These are phyloP conservation scores for Russula abietina DNA, from an alignment of 768 basidiomycete species.

Conservation along the genomic window DNA sequence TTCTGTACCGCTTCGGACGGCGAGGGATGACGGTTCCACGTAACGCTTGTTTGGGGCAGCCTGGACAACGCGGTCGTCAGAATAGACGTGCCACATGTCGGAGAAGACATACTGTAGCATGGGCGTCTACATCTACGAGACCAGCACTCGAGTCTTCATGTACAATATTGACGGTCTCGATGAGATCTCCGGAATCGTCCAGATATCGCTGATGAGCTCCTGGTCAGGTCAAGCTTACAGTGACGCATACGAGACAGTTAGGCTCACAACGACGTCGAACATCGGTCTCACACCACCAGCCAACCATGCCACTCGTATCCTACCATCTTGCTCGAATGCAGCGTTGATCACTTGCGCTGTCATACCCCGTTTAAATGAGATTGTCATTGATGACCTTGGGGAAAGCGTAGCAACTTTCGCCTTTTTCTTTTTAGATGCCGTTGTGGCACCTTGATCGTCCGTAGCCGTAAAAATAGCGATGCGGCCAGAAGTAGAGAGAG, in stretches of 20 bases:
- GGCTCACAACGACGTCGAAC: conserved; percentile 54
- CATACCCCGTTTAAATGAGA: conserved; percentile 37
- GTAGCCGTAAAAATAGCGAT: conserved; percentile 53
- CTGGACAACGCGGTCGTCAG: conserved; percentile 28
- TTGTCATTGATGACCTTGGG: conserved; percentile 45
- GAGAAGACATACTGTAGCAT: conserved; percentile 7
- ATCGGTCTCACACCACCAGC: conserved; percentile 52
- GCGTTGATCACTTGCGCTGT: conserved; percentile 41
- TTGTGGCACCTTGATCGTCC: conserved; percentile 37
- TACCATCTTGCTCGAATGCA: conserved; percentile 41
- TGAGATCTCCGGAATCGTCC: conserved; percentile 47
- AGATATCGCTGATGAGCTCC: conserved; percentile 43
- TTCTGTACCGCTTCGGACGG: conserved; percentile 60
- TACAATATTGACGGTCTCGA: conserved; percentile 42
- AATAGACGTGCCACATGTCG: background rate
- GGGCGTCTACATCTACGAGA: conserved; percentile 25
- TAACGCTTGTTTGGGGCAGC: conserved; percentile 57
- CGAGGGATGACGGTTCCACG: conserved; percentile 52
- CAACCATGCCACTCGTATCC: conserved; percentile 48
- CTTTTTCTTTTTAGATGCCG: conserved; percentile 37
- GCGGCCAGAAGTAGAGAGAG: conserved; percentile 55
- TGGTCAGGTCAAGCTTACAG: conserved; percentile 8
- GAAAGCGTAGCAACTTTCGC: conserved; percentile 46
- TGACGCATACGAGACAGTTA: background rate
- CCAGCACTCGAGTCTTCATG: conserved; percentile 34